Percentiles rank a stretch among this genome's conserved stretches.
phyloP scores from a whole-genome alignment of 805 yeast genomes.

The Kuraishia floccosa region DNA sequence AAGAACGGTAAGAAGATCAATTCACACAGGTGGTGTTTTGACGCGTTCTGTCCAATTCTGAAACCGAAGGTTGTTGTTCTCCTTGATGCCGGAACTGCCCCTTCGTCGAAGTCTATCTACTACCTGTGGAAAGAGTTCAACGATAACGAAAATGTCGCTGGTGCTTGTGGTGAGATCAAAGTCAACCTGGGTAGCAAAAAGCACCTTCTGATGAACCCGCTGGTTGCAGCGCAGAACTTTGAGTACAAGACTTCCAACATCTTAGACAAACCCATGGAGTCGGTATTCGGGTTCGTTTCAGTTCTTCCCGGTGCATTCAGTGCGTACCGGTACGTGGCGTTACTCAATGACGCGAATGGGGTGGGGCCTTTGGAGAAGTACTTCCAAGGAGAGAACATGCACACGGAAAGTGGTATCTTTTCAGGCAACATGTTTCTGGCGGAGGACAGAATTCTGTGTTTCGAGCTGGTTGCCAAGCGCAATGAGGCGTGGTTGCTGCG shows the following conservation, averaged over 20 bases:
- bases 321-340: conserved; percentile 81
- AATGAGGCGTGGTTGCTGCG: conserved; percentile 65
- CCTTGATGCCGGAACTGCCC: conserved; percentile 92
- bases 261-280: conserved; percentile 91
- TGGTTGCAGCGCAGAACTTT: conserved; percentile 93
- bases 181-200: conserved; percentile 60
- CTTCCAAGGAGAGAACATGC: conserved; percentile 83
- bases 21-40: conserved; percentile 95
- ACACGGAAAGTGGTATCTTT: conserved; percentile 66
- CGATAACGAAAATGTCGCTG: conserved; percentile 73
- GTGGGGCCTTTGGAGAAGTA: conserved; percentile 87
- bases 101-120: conserved; percentile 73
- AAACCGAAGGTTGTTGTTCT: conserved; percentile 77
- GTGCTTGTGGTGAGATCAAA: conserved; percentile 96
- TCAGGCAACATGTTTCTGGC: conserved; percentile 96
- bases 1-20: conserved; percentile 83
- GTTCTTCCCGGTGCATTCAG: conserved; percentile 96
- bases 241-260: conserved; percentile 95
- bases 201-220: conserved; percentile 55
- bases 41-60: conserved; percentile 77
- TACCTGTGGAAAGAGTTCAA: conserved; percentile 82
- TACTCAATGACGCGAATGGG: too few species aligned
- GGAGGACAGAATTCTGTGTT: conserved; percentile 91
- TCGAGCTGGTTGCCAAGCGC: conserved; percentile 84
- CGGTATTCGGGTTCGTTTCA: conserved; percentile 87